Base-by-base conservation (phyloP, 2,329 filamentous ascomycete species). In the Diaporthe eres region DNA sequence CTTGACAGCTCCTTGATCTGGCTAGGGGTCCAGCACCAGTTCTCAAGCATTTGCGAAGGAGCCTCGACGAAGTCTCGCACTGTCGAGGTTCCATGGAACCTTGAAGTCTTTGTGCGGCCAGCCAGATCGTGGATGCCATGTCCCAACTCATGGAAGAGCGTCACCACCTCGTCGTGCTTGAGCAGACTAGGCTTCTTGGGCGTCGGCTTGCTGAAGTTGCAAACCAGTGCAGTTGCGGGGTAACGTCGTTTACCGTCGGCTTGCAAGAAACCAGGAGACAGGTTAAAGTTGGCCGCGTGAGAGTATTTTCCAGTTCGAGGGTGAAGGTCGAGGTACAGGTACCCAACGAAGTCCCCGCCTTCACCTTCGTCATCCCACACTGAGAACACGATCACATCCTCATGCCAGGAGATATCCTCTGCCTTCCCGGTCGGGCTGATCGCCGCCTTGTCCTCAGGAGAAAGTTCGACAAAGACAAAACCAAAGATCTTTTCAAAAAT, bases 401-500 rank as follows among this genome's bases (percentile, higher is more conserved):
- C 90, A 80, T 97, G 94, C 94, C 94, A 97, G 1, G 91, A 87
- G 79, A 96, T 94, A 78, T 95, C 93, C 74, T 91, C 89, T 13
- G 90, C 91, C 82, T 92, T 93, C 74, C 91, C 91, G 2, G 91
- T 93, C 13, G 92, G 89, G 70, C 92, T 93, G 76, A 94, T 84
- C 53, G 87, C 87, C 68, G 90, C 88, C 49, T 92, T 89, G 78
- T 95, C 94, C 76, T 92, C 90, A 4, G 89, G 87, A 65, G 88
- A 89, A 34, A 97, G 87, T 85, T 96, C 90, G 22, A 96, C 90
- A 80, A 97, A 97, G 7, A 91, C 90, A 49, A 97, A 88, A 22
- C 94, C 95, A 78, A 97, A 95, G 8, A 97, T 88, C 82, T 94
- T 89, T 84, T 97, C 94, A 78, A 97, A 97, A 80, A 96, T 96